Evolutionary conservation across 495 filamentous ascomycete species (phyloP).

Genomic region (Neurospora intermedia): DNA sequence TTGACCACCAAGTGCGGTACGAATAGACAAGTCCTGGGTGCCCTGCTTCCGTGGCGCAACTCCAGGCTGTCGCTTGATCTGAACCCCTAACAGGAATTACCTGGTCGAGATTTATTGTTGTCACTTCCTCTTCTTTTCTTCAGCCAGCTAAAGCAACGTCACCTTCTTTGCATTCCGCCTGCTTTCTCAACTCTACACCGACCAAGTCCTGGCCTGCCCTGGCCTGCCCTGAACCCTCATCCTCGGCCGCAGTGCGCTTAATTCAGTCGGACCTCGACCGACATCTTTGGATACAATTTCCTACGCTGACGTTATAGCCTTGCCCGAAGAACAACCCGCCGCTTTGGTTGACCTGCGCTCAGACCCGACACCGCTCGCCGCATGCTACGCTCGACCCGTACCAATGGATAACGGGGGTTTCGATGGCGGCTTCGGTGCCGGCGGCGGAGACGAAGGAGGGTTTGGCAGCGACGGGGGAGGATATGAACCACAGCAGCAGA

Average conservation of each 20-base stretch:
- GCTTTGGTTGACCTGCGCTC: neutral
- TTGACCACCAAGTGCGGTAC: neutral
- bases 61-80: neutral
- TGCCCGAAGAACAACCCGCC: neutral
- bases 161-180: neutral
- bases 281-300: neutral
- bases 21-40: neutral
- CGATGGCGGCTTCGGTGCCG: conserved; percentile 19
- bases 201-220: neutral
- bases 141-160: neutral
- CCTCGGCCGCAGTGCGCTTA: neutral
- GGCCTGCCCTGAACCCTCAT: neutral
- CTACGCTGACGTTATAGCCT: neutral
- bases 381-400: conserved; percentile 5
- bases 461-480: neutral
- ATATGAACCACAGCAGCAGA: conserved; percentile 5
- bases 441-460: conserved; percentile 10
- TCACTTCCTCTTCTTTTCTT: neutral
- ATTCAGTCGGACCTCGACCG: neutral
- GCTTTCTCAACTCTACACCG: neutral
- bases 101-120: neutral
- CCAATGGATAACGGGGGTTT: conserved; percentile 49
- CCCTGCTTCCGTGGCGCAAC: neutral
- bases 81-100: neutral
- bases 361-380: conserved; percentile 11